Conservation (phyloP, 2,329 filamentous ascomycete genomes). For the Calonectria naviculata region DNA sequence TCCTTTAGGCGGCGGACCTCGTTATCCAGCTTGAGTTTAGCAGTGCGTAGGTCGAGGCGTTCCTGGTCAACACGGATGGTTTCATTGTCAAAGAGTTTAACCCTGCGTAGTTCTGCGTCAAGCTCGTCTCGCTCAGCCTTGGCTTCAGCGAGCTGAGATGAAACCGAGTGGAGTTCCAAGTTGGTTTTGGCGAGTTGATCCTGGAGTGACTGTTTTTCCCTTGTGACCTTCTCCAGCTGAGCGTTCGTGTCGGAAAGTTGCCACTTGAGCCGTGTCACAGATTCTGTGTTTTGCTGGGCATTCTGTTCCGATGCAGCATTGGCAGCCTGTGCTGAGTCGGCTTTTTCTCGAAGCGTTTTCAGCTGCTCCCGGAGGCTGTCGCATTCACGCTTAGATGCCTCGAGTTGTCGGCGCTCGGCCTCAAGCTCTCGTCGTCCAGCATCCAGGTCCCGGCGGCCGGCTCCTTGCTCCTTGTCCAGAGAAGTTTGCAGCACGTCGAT, state of each 20-base stretch:
- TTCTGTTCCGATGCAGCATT: conserved; percentile 46
- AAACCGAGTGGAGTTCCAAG: conserved; percentile 69
- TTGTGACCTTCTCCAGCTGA: conserved; percentile 65
- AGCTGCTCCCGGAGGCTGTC: conserved; percentile 37
- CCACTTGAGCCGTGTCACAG: conserved; percentile 63
- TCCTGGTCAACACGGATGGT: conserved; percentile 74
- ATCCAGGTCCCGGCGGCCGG: conserved; percentile 51
- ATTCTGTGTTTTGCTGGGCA: conserved; percentile 51
- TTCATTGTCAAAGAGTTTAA: conserved; percentile 67
- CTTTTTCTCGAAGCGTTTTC: conserved; percentile 42
- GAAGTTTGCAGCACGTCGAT: conserved; percentile 74
- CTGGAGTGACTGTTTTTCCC: conserved; percentile 72
- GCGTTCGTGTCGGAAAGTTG: conserved; percentile 68
- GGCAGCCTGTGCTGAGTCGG: conserved; percentile 40
- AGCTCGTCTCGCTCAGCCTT: conserved; percentile 76
- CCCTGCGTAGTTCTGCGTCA: conserved; percentile 67
- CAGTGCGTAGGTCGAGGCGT: conserved; percentile 73
- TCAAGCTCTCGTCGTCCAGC: conserved; percentile 55
- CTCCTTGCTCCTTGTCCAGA: conserved; percentile 39
- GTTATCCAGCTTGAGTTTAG: conserved; percentile 75
- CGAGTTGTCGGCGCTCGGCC: conserved; percentile 51
- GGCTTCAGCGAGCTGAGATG: conserved; percentile 65
- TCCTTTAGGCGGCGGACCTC: conserved; percentile 74
- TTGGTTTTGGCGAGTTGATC: conserved; percentile 70
- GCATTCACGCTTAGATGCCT: conserved; percentile 56